A percentile compares a stretch with the other conserved stretches of the same genome.
These are phyloP conservation scores for Aphelidium insulamus DNA, from an alignment of 371 early-diverging fungal genomes.

Conservation along the genomic window DNA sequence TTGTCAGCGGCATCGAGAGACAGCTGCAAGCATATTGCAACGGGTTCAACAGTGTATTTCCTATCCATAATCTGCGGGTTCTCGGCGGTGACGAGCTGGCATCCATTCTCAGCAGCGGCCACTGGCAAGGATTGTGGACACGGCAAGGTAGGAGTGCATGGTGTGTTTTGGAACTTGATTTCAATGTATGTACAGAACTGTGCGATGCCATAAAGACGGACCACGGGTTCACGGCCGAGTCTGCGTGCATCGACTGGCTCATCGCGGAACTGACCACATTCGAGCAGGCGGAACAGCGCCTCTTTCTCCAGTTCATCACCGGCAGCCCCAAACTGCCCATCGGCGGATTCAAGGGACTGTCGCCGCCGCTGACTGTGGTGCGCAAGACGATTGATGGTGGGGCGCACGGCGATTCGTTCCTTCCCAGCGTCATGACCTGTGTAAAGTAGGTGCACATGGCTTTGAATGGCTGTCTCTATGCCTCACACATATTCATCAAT, in stretches of 20 bases:
- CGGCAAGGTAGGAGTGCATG: neutral
- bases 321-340: slow-evolving; percentile 79
- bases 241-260: slow-evolving; percentile 36
- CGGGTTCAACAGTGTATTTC: slow-evolving; percentile 60
- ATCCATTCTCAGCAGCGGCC: slow-evolving; percentile 20
- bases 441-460: too few relatives aligned
- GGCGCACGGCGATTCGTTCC: slow-evolving; percentile 17
- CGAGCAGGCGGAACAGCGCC: slow-evolving; percentile 31
- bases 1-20: slow-evolving; percentile 40
- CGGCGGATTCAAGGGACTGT: slow-evolving; percentile 62
- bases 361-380: slow-evolving; percentile 70
- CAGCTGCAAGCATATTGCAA: slow-evolving; percentile 50
- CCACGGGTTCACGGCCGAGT: slow-evolving; percentile 60
- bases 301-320: slow-evolving; percentile 70
- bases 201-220: slow-evolving; percentile 52
- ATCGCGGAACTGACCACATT: slow-evolving; percentile 39
- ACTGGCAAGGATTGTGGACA: neutral
- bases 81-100: slow-evolving; percentile 50
- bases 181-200: slow-evolving; percentile 20
- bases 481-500: too few relatives aligned
- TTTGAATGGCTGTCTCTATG: too few relatives aligned
- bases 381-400: slow-evolving; percentile 33
- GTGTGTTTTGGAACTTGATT: neutral
- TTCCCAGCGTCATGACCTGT: slow-evolving; percentile 93
- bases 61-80: slow-evolving; percentile 33